A percentile compares a stretch with the other conserved stretches of the same genome.
These are phyloP conservation scores for Schizosaccharomyces japonicus DNA, from an alignment of 805 yeast species.

Conservation along the genomic window DNA sequence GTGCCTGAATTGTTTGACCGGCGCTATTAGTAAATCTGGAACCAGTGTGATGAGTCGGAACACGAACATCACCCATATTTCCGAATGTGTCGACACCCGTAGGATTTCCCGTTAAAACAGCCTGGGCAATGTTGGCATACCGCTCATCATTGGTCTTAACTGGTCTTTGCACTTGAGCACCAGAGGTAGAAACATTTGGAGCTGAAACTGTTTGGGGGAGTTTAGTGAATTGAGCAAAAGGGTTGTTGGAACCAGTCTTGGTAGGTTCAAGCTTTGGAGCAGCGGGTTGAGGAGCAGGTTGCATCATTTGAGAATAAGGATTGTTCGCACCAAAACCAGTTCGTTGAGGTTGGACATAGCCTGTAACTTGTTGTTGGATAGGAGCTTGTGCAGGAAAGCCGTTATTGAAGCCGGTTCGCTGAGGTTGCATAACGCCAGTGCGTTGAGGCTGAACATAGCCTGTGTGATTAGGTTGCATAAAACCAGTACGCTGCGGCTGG, in stretches of 20 bases:
- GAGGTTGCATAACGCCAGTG: slow-evolving; percentile 10
- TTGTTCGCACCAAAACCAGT: slow-evolving; percentile 7
- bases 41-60: slow-evolving; percentile 80
- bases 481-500: slow-evolving; percentile 7
- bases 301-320: slow-evolving; percentile 11
- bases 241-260: slow-evolving; percentile 54
- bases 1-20: slow-evolving; percentile 37
- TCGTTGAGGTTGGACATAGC: slow-evolving; percentile 3
- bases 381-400: slow-evolving; percentile 3
- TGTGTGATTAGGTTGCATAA: slow-evolving; percentile 7
- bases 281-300: slow-evolving; percentile 14
- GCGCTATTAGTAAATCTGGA: slow-evolving; percentile 67
- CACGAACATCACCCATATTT: slow-evolving; percentile 57
- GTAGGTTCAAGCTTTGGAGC: slow-evolving; percentile 23
- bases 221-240: slow-evolving; percentile 28
- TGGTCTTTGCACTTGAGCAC: slow-evolving; percentile 12
- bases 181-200: slow-evolving; percentile 14
- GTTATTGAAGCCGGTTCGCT: slow-evolving; percentile 3
- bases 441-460: slow-evolving; percentile 11
- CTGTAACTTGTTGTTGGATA: not conserved
- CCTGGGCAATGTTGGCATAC: slow-evolving; percentile 36
- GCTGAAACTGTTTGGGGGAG: slow-evolving; percentile 12
- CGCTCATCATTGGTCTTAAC: slow-evolving; percentile 19
- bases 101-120: slow-evolving; percentile 54
- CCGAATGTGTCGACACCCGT: slow-evolving; percentile 77